phyloP scores from a whole-genome alignment of 2,329 filamentous ascomycete species.

The Hypoxylon sp. region DNA sequence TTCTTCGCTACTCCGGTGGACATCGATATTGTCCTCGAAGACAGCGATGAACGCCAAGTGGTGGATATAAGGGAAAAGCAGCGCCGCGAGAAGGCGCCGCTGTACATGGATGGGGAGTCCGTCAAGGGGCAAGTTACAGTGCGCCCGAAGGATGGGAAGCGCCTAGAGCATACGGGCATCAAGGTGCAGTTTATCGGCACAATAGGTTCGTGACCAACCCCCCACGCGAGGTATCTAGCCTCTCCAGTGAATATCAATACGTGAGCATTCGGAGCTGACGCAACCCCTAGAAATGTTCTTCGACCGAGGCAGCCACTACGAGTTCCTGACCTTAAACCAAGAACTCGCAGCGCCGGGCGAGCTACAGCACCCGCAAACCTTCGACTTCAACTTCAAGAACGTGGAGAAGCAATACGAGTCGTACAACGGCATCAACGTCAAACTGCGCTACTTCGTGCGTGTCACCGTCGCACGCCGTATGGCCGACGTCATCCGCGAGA shows the following conservation, averaged over 20 bases:
- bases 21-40: slow-evolving; percentile 98
- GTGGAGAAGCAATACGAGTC: slow-evolving; percentile 99
- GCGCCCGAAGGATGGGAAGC: slow-evolving; percentile 96
- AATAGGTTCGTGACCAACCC: slow-evolving; percentile 76
- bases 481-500: slow-evolving; percentile 98
- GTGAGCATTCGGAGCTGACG: slow-evolving; percentile 1
- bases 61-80: slow-evolving; percentile 99
- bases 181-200: slow-evolving; percentile 99
- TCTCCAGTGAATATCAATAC: not conserved
- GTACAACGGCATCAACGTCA: slow-evolving; percentile 99
- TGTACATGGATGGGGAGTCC: slow-evolving; percentile 98
- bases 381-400: slow-evolving; percentile 99
- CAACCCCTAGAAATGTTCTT: slow-evolving; percentile 92
- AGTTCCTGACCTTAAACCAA: slow-evolving; percentile 97
- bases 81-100: slow-evolving; percentile 93
- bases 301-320: slow-evolving; percentile 98
- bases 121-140: slow-evolving; percentile 97
- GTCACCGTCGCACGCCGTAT: slow-evolving; percentile 97
- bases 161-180: slow-evolving; percentile 97
- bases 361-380: slow-evolving; percentile 97
- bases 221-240: not conserved
- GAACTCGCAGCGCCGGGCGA: slow-evolving; percentile 97
- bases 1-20: slow-evolving; percentile 99
- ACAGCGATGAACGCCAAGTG: slow-evolving; percentile 92
- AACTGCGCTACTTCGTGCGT: slow-evolving; percentile 97